phyloP scores from a whole-genome alignment of 2,329 filamentous ascomycete genomes.

The Camillea tinctor region DNA sequence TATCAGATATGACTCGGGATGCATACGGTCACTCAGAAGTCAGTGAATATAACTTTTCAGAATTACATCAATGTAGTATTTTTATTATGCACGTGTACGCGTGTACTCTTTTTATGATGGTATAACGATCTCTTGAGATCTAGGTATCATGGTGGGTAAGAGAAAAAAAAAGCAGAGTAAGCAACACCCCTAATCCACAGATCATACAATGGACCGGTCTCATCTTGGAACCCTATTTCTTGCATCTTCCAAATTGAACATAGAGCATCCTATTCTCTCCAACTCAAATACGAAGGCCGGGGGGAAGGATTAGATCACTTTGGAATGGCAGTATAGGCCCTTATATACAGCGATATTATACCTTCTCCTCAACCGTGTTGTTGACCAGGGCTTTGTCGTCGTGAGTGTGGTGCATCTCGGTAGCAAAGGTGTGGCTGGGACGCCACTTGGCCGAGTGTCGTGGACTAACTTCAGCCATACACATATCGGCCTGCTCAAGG shows the following conservation, averaged over 20 bases:
- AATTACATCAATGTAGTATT: background rate
- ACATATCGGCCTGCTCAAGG: constrained; percentile 71
- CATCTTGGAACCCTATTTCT: background rate
- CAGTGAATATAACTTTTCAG: background rate
- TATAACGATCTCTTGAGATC: background rate
- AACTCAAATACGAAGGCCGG: background rate
- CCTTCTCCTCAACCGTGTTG: constrained; percentile 28
- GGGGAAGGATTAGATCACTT: background rate
- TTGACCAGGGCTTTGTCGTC: constrained; percentile 24
- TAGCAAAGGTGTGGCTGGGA: constrained; percentile 35
- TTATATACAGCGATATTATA: constrained; percentile 11
- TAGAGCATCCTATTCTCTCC: background rate
- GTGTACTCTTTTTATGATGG: background rate
- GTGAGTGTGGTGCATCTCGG: constrained; percentile 31
- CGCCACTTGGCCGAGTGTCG: constrained; percentile 36
- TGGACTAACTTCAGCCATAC: constrained; percentile 50
- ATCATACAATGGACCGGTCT: background rate
- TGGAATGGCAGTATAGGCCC: background rate
- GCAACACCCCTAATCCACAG: background rate
- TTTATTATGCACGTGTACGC: background rate
- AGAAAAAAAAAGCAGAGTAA: background rate
- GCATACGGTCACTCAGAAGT: background rate
- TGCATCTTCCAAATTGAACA: background rate
- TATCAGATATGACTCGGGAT: background rate
- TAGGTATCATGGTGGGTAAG: background rate